Percentiles rank a stretch among this genome's conserved stretches.
phyloP scores from a whole-genome alignment of 192 early-diverging fungal species.

The Entomortierella parvispora region DNA sequence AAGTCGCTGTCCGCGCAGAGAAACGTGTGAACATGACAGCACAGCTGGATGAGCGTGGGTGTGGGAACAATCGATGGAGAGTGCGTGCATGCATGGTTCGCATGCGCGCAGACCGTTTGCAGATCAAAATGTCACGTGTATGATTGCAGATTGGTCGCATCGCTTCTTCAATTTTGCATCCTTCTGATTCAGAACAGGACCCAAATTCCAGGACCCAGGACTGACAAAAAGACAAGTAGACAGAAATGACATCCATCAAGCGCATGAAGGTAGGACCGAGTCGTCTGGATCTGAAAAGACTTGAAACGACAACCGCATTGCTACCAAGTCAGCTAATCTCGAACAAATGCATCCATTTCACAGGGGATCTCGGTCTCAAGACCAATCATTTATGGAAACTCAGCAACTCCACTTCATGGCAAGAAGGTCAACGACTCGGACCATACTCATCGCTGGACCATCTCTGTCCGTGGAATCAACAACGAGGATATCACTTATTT shows the following conservation, averaged over 20 bases:
- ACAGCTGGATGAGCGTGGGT: too few species aligned
- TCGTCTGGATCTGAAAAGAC: neutral
- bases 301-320: neutral
- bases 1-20: too few species aligned
- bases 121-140: too few species aligned
- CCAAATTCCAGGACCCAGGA: too few species aligned
- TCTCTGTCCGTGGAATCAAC: slow-evolving; percentile 86
- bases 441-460: slow-evolving; percentile 97
- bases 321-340: neutral
- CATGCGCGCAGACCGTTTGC: too few species aligned
- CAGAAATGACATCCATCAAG: slow-evolving; percentile 20
- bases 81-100: too few species aligned
- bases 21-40: too few species aligned
- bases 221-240: too few species aligned
- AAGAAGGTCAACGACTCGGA: slow-evolving; percentile 75
- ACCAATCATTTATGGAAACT: slow-evolving; percentile 91
- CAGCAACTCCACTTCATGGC: slow-evolving; percentile 75
- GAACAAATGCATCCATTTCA: neutral
- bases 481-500: slow-evolving; percentile 88
- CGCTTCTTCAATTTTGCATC: too few species aligned
- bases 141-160: too few species aligned
- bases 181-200: too few species aligned
- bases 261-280: slow-evolving; percentile 24
- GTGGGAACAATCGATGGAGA: too few species aligned
- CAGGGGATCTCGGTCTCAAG: slow-evolving; percentile 73